Evolutionary conservation across 352 stramenopile species (phyloP), one percentile per base, ranked within the genome.

Genomic region (Globisporangium camurandrum): DNA sequence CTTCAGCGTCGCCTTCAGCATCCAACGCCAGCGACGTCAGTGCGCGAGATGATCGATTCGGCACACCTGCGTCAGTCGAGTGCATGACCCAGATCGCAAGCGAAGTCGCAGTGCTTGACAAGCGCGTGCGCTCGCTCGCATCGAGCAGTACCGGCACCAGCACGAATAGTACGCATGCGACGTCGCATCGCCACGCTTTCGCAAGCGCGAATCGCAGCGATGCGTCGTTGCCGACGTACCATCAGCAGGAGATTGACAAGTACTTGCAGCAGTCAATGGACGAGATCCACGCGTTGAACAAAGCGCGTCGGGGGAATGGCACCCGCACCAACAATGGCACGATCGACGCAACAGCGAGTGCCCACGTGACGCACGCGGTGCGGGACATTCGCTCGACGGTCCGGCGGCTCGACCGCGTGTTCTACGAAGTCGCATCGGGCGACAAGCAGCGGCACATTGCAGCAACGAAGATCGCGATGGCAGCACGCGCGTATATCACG

Each of bases 391-490:
- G 76, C 28, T 81, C 79, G 19, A 86, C 73, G 0, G 63, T 86
- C 8, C 72, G 74, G 2, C 58, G 79, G 2, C 65, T 88, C 8
- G 79, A 91, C 39, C 78, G 78, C 37, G 79, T 88, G 11, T 91
- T 88, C 51, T 77, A 84, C 43, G 79, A 88, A 48, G 74, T 86
- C 4, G 78, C 76, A 4, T 78, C 79, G 10, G 75, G 69, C 8
- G 79, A 86, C 50, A 88, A 84, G 59, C 78, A 87, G 47, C 75
- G 76, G 3, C 74, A 88, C 28, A 49, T 85, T 14, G 72, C 79
- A 6, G 79, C 79, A 31, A 88, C 79, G 11, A 73, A 73, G 52
- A 76, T 91, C 39, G 58, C 71, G 9, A 77, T 75, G 55, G 57
- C 84, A 26, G 64, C 60, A 22, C 68, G 76, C 19, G 62, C 60